A percentile compares a stretch with the other conserved stretches of the same genome.
Evolutionary conservation across 2,329 filamentous ascomycete species (phyloP).

Genomic region (Botrytis tulipae): DNA sequence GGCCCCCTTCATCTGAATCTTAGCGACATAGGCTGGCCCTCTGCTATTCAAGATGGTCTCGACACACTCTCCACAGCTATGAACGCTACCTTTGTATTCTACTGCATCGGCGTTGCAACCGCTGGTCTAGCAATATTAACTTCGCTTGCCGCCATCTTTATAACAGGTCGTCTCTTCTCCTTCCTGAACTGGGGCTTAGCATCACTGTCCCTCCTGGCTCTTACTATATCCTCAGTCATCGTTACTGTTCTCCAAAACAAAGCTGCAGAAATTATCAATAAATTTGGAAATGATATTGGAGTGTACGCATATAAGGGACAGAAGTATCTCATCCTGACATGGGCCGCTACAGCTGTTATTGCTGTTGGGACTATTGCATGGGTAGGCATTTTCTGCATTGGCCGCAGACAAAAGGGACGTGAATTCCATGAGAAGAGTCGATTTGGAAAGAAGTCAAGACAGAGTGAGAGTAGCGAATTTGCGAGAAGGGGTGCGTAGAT

Average conservation of each 20-base stretch:
- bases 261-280: constrained; percentile 48
- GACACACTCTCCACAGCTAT: constrained; percentile 49
- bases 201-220: constrained; percentile 49
- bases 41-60: constrained; percentile 53
- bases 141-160: constrained; percentile 46
- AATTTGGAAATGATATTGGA: constrained; percentile 37
- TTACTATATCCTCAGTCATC: constrained; percentile 73
- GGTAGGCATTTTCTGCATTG: constrained; percentile 35
- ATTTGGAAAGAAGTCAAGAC: neutral
- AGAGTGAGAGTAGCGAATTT: constrained; percentile 14
- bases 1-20: constrained; percentile 46
- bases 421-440: constrained; percentile 35
- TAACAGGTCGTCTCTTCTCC: constrained; percentile 43
- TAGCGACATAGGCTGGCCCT: constrained; percentile 54
- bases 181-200: constrained; percentile 50
- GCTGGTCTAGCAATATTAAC: constrained; percentile 50
- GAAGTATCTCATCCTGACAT: constrained; percentile 58
- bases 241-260: constrained; percentile 61
- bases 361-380: constrained; percentile 38
- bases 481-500: neutral
- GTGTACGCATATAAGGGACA: constrained; percentile 44
- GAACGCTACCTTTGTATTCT: constrained; percentile 56
- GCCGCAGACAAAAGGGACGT: constrained; percentile 26
- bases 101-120: constrained; percentile 55
- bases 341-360: constrained; percentile 52